Evolutionary conservation across 345 rosid genomes (phyloP).

Genomic region (rapeseed (Brassica napus)): DNA sequence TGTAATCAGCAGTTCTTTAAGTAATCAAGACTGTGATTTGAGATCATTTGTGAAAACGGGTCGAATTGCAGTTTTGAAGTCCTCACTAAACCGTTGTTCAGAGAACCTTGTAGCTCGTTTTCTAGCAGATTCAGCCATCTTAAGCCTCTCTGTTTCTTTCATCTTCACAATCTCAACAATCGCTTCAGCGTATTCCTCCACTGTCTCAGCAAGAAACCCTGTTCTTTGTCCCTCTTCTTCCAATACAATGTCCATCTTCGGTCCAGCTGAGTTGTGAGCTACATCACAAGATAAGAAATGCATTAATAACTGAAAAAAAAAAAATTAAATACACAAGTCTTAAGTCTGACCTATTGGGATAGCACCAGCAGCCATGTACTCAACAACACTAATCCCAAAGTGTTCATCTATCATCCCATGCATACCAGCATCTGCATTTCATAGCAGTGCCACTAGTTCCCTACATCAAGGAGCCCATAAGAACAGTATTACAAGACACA

Average conservation of each 20-base stretch:
- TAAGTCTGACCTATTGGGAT: constrained; percentile 73
- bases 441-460: constrained; percentile 70
- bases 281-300: constrained; percentile 9
- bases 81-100: background rate
- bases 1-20: too few relatives aligned
- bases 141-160: constrained; percentile 43
- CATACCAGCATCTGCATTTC: constrained; percentile 73
- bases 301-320: too few relatives aligned
- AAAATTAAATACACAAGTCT: background rate
- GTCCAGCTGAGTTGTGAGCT: constrained; percentile 96
- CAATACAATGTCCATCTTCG: constrained; percentile 87
- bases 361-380: constrained; percentile 95
- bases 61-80: background rate
- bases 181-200: constrained; percentile 75
- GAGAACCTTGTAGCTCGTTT: background rate
- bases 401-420: constrained; percentile 92
- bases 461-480: constrained; percentile 43
- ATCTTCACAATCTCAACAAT: constrained; percentile 55
- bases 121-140: background rate
- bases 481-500: constrained; percentile 10
- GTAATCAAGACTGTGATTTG: too few relatives aligned
- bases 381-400: constrained; percentile 87
- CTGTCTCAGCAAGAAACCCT: constrained; percentile 76
- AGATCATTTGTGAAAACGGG: background rate
- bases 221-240: constrained; percentile 82